Evolutionary conservation across 208 protist species (phyloP).

Genomic region (Naegleria fowleri): DNA sequence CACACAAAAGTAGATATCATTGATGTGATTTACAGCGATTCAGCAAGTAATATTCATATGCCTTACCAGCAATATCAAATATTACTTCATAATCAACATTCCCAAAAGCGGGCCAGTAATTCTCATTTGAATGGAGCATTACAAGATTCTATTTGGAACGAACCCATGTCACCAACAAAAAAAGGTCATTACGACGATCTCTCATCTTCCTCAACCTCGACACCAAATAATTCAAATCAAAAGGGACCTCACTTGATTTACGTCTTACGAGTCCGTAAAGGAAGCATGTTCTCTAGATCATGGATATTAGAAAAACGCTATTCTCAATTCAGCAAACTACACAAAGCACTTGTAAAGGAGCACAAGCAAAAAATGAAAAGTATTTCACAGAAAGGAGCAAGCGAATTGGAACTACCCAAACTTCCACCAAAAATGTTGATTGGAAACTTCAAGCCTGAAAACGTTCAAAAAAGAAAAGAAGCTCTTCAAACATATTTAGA

Average conservation of each 20-base stretch:
- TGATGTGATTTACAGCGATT: neutral
- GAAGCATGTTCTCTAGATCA: neutral
- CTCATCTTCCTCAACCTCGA: neutral
- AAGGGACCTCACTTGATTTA: neutral
- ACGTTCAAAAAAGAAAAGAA: neutral
- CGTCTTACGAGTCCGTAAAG: neutral
- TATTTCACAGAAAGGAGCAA: neutral
- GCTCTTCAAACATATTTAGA: neutral
- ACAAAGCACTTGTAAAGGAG: neutral
- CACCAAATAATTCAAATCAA: neutral
- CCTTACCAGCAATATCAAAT: neutral
- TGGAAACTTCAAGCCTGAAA: neutral
- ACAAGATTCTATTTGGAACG: neutral
- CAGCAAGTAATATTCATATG: neutral
- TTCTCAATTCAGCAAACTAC: neutral
- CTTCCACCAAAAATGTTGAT: neutral
- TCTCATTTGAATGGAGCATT: neutral
- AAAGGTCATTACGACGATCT: neutral
- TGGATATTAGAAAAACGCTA: neutral
- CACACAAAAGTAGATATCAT: neutral
- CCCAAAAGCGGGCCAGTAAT: neutral
- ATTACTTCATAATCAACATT: neutral
- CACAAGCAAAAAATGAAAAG: neutral
- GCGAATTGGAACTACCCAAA: neutral
- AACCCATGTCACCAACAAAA: neutral